Evolutionary conservation across 805 yeast genomes (phyloP).

Genomic region (Saturnispora quitensis): DNA sequence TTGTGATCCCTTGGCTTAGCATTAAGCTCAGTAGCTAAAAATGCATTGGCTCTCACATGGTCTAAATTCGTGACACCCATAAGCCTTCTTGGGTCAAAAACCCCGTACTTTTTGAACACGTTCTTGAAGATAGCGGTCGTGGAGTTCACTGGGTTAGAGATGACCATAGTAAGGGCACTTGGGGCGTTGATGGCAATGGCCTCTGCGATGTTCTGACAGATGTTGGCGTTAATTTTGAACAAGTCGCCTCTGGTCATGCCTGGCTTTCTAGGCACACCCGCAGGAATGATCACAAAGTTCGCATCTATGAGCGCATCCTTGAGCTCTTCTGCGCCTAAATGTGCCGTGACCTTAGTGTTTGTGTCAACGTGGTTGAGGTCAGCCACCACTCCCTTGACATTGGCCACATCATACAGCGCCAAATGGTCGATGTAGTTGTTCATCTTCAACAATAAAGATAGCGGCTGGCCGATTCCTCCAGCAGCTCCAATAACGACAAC

Average conservation of each 20-base stretch:
- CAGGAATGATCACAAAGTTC: slow-evolving; percentile 46
- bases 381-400: slow-evolving; percentile 47
- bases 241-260: slow-evolving; percentile 60
- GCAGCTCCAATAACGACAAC: slow-evolving; percentile 88
- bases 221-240: slow-evolving; percentile 54
- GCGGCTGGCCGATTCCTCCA: slow-evolving; percentile 61
- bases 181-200: slow-evolving; percentile 69
- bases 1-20: slow-evolving; percentile 42
- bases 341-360: slow-evolving; percentile 35
- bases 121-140: slow-evolving; percentile 86
- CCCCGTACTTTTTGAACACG: slow-evolving; percentile 57
- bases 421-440: slow-evolving; percentile 37
- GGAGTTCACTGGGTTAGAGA: slow-evolving; percentile 91
- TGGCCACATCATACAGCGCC: slow-evolving; percentile 45
- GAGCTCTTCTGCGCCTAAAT: slow-evolving; percentile 25
- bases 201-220: slow-evolving; percentile 62
- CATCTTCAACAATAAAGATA: slow-evolving; percentile 41
- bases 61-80: slow-evolving; percentile 90
- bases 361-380: slow-evolving; percentile 47
- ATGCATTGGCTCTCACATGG: slow-evolving; percentile 79
- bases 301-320: slow-evolving; percentile 36
- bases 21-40: slow-evolving; percentile 40
- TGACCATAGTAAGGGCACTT: slow-evolving; percentile 67
- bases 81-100: slow-evolving; percentile 60
- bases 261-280: slow-evolving; percentile 57